Evolutionary conservation across 1,284 basidiomycete species (phyloP), one percentile per base, ranked within the genome.

Genomic region (Phlebopus sp.): DNA sequence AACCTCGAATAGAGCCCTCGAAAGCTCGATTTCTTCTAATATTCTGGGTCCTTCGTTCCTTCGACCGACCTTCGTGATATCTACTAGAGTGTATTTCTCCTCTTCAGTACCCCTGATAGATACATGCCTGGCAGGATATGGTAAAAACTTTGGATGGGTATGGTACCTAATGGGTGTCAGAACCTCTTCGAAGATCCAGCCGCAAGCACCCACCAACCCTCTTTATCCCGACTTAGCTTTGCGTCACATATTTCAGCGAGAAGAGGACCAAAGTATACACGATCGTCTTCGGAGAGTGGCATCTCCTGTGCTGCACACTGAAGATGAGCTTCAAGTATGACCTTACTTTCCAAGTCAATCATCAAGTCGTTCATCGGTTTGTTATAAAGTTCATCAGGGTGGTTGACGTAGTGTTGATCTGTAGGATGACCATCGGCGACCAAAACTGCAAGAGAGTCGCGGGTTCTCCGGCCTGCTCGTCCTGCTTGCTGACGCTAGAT

Each of bases 261-360:
- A 49, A 67, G 62, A 27, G 72, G 72, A 5, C 90, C 92, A 62
- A 95, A 96, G 67, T 86, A 96, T 21, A 66, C 59, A 37, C 73
- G 70, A 55, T 96, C 92, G 18, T 81, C 80, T 0, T 68, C 54
- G 11, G 78, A 80, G 30, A 95, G 60, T 0, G 92, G 92, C 81
- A 96, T 88, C 66, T 96, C 92, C 49, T 85, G 75, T 0, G 83
- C 90, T 4, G 92, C 93, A 58, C 93, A 96, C 64, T 94, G 92
- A 6, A 96, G 68, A 63, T 95, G 92, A 1, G 82, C 84, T 70
- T 94, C 92, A 1, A 94, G 69, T 21, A 95, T 75, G 23, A 89
- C 73, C 52, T 84, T 81, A 63, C 82, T 94, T 11, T 86, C 79
- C 5, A 90, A 67, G 61, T 96, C 88, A 30, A 96, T 62, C 14